A percentile compares a stretch with the other conserved stretches of the same genome.
These are phyloP conservation scores for Mangifera indica DNA, from an alignment of 345 rosid genomes.

Conservation along the genomic window DNA sequence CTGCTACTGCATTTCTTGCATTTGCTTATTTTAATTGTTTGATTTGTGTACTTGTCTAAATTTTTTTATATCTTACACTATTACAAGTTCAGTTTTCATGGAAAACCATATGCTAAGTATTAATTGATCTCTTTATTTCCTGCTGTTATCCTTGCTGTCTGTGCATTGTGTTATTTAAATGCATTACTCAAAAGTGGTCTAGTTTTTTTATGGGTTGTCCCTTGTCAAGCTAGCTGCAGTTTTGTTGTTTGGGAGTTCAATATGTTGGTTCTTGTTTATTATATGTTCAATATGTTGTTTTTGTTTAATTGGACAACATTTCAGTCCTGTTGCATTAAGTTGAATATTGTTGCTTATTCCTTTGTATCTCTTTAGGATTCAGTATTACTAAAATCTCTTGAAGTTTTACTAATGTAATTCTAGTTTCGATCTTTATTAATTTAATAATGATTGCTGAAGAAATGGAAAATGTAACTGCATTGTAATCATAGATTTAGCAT, in stretches of 20 bases:
- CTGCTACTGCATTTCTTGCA: not conserved
- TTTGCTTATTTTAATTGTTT: not conserved
- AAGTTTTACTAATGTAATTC: not conserved
- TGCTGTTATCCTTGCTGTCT: not conserved
- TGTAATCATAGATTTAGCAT: not conserved
- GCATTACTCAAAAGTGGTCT: not conserved
- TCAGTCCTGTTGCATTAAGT: not conserved
- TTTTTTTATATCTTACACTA: not conserved
- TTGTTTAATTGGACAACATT: not conserved
- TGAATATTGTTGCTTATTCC: not conserved
- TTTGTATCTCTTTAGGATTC: not conserved
- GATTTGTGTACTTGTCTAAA: conserved; percentile 3
- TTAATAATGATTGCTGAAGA: not conserved
- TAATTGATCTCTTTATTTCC: conserved; percentile 7
- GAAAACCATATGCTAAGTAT: conserved; percentile 2
- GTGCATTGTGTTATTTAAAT: not conserved
- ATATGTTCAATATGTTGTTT: not conserved
- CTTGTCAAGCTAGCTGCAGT: not conserved
- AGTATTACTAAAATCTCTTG: not conserved
- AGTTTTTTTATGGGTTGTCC: not conserved
- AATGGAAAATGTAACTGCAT: not conserved
- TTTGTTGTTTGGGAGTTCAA: not conserved
- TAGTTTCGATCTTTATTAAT: not conserved
- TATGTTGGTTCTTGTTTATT: not conserved
- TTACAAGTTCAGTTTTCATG: not conserved